Conservation (phyloP, 1,139 yeast species). For the Taphrina populina region DNA sequence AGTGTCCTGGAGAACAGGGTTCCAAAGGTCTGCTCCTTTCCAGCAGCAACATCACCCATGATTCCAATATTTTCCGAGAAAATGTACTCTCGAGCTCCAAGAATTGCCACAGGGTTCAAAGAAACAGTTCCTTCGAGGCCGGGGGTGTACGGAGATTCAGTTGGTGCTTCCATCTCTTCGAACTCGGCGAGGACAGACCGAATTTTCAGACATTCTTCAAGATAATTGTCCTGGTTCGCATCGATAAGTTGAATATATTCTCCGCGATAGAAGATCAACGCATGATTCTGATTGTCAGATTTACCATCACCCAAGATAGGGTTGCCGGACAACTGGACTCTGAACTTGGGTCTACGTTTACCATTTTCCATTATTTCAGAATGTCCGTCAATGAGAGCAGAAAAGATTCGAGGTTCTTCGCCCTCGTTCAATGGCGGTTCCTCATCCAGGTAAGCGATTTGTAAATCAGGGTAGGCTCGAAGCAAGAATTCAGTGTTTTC, state of each 20-base stretch:
- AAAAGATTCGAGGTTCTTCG: slow-evolving; percentile 95
- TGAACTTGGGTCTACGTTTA: slow-evolving; percentile 96
- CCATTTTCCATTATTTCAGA: slow-evolving; percentile 97
- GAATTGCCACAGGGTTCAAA: slow-evolving; percentile 85
- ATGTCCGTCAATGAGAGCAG: slow-evolving; percentile 97
- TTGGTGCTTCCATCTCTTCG: slow-evolving; percentile 85
- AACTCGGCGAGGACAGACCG: slow-evolving; percentile 97
- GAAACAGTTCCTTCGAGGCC: slow-evolving; percentile 47
- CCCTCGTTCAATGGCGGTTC: slow-evolving; percentile 87
- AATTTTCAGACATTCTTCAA: slow-evolving; percentile 97
- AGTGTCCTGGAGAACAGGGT: slow-evolving; percentile 95
- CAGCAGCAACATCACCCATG: slow-evolving; percentile 99
- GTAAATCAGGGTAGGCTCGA: slow-evolving; percentile 98
- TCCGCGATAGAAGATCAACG: slow-evolving; percentile 96
- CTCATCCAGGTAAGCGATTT: slow-evolving; percentile 96
- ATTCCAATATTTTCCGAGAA: slow-evolving; percentile 99
- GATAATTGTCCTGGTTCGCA: slow-evolving; percentile 97
- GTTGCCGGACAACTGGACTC: slow-evolving; percentile 97
- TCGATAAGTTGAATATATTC: slow-evolving; percentile 96
- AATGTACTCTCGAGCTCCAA: slow-evolving; percentile 99
- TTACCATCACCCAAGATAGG: slow-evolving; percentile 99
- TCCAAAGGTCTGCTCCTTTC: slow-evolving; percentile 99
- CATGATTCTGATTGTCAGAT: slow-evolving; percentile 97
- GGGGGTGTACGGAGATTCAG: slow-evolving; percentile 50
- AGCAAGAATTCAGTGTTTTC: slow-evolving; percentile 97